Percentiles rank a stretch among this genome's conserved stretches.
phyloP scores from a whole-genome alignment of 257 asterid genomes.

The Solanum bukasovii region DNA sequence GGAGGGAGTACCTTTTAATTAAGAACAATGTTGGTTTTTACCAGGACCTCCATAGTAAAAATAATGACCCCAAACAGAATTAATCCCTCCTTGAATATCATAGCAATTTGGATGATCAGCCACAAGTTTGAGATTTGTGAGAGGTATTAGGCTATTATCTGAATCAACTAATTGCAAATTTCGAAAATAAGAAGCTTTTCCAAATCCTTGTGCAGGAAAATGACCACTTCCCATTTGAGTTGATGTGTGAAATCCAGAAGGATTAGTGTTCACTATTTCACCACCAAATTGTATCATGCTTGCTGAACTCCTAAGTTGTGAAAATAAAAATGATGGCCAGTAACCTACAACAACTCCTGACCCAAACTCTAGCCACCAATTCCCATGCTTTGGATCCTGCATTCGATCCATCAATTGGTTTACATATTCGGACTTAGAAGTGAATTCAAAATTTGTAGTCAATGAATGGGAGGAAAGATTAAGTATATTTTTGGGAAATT shows the following conservation, averaged over 20 bases:
- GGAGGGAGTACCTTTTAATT: neutral
- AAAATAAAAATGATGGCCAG: slow-evolving; percentile 6
- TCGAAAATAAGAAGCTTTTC: slow-evolving; percentile 29
- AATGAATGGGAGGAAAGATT: neutral
- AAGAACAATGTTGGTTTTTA: neutral
- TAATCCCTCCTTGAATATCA: slow-evolving; percentile 31
- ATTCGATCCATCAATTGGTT: neutral
- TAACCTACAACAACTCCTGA: slow-evolving; percentile 32
- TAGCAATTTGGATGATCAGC: slow-evolving; percentile 41
- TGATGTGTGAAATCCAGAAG: neutral
- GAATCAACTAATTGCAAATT: neutral
- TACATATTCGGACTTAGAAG: neutral
- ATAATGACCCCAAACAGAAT: slow-evolving; percentile 15
- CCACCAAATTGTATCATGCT: neutral
- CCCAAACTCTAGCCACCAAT: slow-evolving; percentile 49
- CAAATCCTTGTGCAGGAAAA: slow-evolving; percentile 37
- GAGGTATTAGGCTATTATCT: neutral
- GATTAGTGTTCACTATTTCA: neutral
- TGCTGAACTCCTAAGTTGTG: neutral
- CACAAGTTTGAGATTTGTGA: neutral
- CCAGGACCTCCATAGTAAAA: slow-evolving; percentile 1
- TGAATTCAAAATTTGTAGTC: neutral
- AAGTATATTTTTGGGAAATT: neutral
- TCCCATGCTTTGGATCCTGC: slow-evolving; percentile 48
- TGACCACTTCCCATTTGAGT: neutral